Base-by-base conservation (phyloP, 306 rosid species). In the Prunus fruticosa region DNA sequence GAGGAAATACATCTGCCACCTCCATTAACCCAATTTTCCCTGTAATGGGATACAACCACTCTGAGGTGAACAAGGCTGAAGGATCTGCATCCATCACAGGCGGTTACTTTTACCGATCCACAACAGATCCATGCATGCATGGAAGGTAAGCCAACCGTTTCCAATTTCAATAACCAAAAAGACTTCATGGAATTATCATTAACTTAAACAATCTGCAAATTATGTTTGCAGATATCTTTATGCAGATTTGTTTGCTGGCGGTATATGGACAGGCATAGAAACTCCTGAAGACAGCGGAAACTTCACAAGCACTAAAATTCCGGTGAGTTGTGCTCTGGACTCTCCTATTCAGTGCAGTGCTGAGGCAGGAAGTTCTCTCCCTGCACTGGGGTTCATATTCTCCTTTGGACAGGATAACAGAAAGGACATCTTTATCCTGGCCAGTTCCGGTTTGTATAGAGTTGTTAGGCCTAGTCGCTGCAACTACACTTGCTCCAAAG, bases 341-440 rank as follows among this genome's bases (percentile, higher is more conserved):
- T 79, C 86, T 67, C 88, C 88, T 5, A 71, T 85, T 45, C 75
- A 15, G 13, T 85, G 86, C 68, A 72, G 72, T 41, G 45, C 73
- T 8, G 77, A 60, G 19, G 62, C 57, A 16, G 75, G 68, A 75
- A 78, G 75, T 71, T 71, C 84, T 11, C 38, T 78, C 62, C 60
- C 83, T 12, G 71, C 76, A 25, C 46, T 79, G 2, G 88, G 88
- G 3, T 71, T 64, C 49, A 41, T 79, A 43, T 82, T 79, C 82
- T 85, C 84, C 5, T 82, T 79, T 41, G 86, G 84, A 8, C 70
- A 82, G 64, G 88, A 82, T 52, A 85, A 79, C 74, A 65, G 73
- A 8, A 79, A 82, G 20, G 88, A 85, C 62, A 3, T 69, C 8
- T 85, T 72, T 19, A 28, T 85, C 13, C 27, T 79, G 27, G 7